Base-by-base conservation (phyloP, 2,329 filamentous ascomycete genomes). In the Fusarium scirpi region DNA sequence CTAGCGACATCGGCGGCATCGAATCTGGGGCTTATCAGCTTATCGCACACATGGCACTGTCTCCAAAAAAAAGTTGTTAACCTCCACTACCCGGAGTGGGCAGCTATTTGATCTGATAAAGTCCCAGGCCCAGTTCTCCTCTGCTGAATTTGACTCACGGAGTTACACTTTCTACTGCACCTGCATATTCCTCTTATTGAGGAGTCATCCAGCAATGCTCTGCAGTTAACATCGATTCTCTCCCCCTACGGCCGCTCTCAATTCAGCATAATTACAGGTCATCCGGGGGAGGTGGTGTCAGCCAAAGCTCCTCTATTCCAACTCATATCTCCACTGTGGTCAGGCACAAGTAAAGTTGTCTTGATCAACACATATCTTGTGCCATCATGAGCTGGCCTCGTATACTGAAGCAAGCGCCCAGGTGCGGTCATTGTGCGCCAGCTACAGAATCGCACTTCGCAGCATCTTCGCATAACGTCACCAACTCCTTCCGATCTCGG, bases 331-430 rank as follows among this genome's bases (percentile, higher is more conserved):
- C 51, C 27, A 34, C 43, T 38, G 48, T 53, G 46, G 67, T 53
- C 55, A 46, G 53, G 30, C 48, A 62, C 47, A 56, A 57, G 18
- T 22, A 15, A 60, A 38, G 41, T 44, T 16, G 41, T 25, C 41
- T 25, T 44, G 16, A 18, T 24, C 22, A 40, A 52, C 24, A 13
- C 24, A 27, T 24, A 13, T 29, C 34, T 43, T 27, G 49, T 41
- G 32, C 64, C 65, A 71, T 63, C 72, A 85, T 85, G 84, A 81
- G 77, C 68, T 77, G 80, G 78, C 77, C 76, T 76, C 74, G 59
- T 72, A 77, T 78, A 69, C 80, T 78, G 79, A 83, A 80, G 70
- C 82, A 80, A 76, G 81, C 71, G n/a, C 71, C 67, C 51, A 69
- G 74, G 53, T 76, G 73, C 69, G 69, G 74, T 57, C 67, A 73